Base-by-base conservation (phyloP, 768 basidiomycete genomes). In the Jaapia argillacea region DNA sequence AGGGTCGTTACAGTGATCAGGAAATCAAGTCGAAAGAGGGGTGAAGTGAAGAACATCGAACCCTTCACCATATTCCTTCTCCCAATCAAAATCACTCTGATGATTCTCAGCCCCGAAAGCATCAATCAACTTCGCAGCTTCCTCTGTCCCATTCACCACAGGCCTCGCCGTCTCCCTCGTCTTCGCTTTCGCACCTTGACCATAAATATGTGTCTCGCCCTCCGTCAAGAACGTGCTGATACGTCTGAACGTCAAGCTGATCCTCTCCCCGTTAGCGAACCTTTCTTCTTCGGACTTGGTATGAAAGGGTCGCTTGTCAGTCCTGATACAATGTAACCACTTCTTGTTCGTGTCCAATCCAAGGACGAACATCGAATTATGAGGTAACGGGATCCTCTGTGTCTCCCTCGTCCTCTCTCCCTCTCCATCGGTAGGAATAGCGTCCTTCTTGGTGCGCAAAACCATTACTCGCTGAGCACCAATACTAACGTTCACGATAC, bases 361-460 rank as follows among this genome's bases (percentile, higher is more conserved):
- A 65, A 89, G 66, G 46, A 86, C 78, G 57, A 90, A 88, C 71
- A 88, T 79, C 4, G 84, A 86, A 57, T 85, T 87, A 52, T 88
- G 79, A 0, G 83, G 83, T 0, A 90, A 74, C 1, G 79, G 77
- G 16, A 89, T 72, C 47, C 77, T 77, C 56, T 85, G 83, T 0
- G 53, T 42, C 25, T 28, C 48, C 20, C 59, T 48, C 5, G 28
- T 47, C 45, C 22, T 31, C 45, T 40, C 41, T 41, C 45, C 18
- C 14, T 40, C 6, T n/a, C 28, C 24, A 18, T 37, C 36, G 25
- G 5, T n/a, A 16, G 21, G 22, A 16, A 16, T 5, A 3, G 47
- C 59, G 36, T 79, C 73, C 49, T 73, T 75, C 58, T 87, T 87
- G 39, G 70, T 56, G 21, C 78, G 72, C n/a, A 89, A 69, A 0